Base-by-base conservation (phyloP, 495 filamentous ascomycete species). In the Xylaria nigripes region DNA sequence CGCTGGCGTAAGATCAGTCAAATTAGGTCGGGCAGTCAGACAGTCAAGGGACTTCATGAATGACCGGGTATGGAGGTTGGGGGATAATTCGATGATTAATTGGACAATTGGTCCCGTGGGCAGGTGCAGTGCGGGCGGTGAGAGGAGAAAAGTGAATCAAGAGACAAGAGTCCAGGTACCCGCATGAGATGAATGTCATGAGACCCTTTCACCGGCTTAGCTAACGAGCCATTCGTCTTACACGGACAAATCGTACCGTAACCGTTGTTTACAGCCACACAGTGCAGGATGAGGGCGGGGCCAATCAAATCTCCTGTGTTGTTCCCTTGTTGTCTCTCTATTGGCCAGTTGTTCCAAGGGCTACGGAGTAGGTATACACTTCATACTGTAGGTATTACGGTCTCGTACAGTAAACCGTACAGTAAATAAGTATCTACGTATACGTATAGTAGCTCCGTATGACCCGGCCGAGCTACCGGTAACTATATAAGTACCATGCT, bases 171-270 rank as follows among this genome's bases (percentile, higher is more conserved):
- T 55, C 27, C 25, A 45, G 44, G 48, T 55, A 46, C 32, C 48
- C 53, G 46, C 53, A 55, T 43, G 53, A 55, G 45, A 25, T 49
- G n/a, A 25, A 55, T 46, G 53, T 55, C 53, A 55, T 55, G 45
- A 55, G 53, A 55, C 53, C 53, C 36, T 27, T 50, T 34, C 21
- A 13, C 46, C 15, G 32, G 52, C 22, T 45, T 48, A 55, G 45
- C 45, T 48, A 27, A 30, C 38, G 15, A 36, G 13, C 27, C n/a
- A n/a, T n/a, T n/a, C n/a, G n/a, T n/a, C n/a, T n/a, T n/a, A n/a
- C n/a, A n/a, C n/a, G n/a, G n/a, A n/a, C n/a, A n/a, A n/a, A 9
- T 36, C 32, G 32, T 12, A 36, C 32, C 32, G 32, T 36, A 15
- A 15, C 32, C 32, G 32, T 36, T 15, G 15, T 12, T 2, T 15